Base-by-base conservation (phyloP, 306 rosid species). In the Chamaecrista fasciculata region DNA sequence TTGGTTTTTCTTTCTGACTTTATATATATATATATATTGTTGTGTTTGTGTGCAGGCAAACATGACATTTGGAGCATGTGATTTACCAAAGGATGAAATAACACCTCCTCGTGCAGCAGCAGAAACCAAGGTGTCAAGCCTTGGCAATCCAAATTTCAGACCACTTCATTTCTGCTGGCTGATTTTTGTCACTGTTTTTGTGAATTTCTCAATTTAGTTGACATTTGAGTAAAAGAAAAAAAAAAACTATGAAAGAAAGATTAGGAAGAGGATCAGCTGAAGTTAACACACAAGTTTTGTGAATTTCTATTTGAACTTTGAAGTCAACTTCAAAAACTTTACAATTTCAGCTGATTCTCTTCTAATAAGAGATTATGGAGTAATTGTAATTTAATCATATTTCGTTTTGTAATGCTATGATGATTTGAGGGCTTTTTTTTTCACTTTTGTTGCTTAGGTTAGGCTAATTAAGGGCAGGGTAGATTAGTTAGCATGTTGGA, bases 41-140 rank as follows among this genome's bases (percentile, higher is more conserved):
- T 51, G 59, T 66, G 20, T n/a, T 23, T 28, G 44, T 60, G 52
- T 56, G 48, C 90, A 91, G 97, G 82, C 47, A 62, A 91, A 88
- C 80, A 69, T 23, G 83, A 84, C 76, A 62, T 77, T 61, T 62
- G 95, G 95, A 60, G 80, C 40, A 26, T 91, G 97, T 73, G 67
- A 79, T 25, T 18, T 69, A 52, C 83, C 88, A 3, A 79, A 80
- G 75, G 89, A 85, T 36, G 65, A 44, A 9, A 66, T 16, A 37
- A 62, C 85, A 29, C 64, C 82, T 25, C 37, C 63, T 6, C 40
- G 20, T 34, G 47, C 28, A 19, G 48, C 67, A 24, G 34, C 48
- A 44, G n/a, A n/a, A n/a, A n/a, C n/a, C n/a, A 11, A 4, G 44
- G 56, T 19, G 26, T 23, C 78, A 0, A 70, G 85, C 70, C 76